phyloP scores from a whole-genome alignment of 1,284 basidiomycete species.

The Ustilago esculenta region DNA sequence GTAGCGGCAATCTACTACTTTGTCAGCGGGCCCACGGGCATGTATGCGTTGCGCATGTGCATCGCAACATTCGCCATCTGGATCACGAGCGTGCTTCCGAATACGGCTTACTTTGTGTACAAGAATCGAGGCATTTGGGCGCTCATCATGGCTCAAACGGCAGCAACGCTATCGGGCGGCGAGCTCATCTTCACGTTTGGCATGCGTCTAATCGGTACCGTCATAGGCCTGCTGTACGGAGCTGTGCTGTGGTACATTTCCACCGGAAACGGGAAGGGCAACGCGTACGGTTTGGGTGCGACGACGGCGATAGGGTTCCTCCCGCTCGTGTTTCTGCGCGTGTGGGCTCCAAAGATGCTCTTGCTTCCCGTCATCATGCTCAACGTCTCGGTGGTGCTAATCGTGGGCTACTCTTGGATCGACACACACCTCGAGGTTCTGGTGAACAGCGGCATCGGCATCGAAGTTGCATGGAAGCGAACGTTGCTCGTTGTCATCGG shows the following conservation, averaged over 20 bases:
- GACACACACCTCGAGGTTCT: constrained; percentile 43
- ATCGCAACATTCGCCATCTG: constrained; percentile 72
- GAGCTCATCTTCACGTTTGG: constrained; percentile 58
- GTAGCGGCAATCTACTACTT: constrained; percentile 33
- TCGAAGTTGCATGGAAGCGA: constrained; percentile 70
- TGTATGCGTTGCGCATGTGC: constrained; percentile 74
- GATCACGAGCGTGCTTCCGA: constrained; percentile 69
- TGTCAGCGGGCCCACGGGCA: constrained; percentile 70
- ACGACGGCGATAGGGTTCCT: constrained; percentile 78
- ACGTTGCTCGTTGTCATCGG: constrained; percentile 66
- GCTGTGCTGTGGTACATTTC: constrained; percentile 76
- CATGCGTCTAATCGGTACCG: constrained; percentile 49
- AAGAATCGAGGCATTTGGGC: constrained; percentile 63
- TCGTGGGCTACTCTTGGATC: constrained; percentile 59
- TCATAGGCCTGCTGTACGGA: constrained; percentile 72
- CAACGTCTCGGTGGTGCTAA: constrained; percentile 74
- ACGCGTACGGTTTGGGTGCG: constrained; percentile 78
- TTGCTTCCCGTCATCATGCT: constrained; percentile 77
- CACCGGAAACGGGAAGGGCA: constrained; percentile 69
- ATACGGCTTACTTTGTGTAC: constrained; percentile 56
- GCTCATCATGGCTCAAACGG: constrained; percentile 64
- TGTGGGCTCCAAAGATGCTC: constrained; percentile 79
- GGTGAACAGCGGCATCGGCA: constrained; percentile 67
- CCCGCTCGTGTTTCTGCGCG: constrained; percentile 71
- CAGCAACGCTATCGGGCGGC: constrained; percentile 54